These are phyloP conservation scores for Gaultheria prostrata DNA, from an alignment of 148 eudicot genomes.

Conservation along the genomic window DNA sequence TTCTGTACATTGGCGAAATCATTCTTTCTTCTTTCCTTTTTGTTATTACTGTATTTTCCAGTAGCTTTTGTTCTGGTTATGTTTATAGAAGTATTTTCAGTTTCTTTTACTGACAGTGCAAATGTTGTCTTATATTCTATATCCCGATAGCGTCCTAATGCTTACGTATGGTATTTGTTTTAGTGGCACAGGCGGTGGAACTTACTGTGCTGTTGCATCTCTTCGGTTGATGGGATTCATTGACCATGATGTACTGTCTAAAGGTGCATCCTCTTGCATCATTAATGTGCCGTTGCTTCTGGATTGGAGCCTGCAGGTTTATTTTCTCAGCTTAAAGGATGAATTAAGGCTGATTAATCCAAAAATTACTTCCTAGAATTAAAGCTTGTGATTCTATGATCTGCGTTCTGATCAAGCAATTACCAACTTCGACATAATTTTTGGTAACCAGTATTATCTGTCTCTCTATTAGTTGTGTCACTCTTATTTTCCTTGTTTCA, in stretches of 20 bases:
- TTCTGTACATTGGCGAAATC: neutral
- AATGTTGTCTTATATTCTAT: neutral
- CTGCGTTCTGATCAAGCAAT: neutral
- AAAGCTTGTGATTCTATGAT: neutral
- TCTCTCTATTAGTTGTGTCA: neutral
- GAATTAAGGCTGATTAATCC: neutral
- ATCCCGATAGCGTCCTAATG: neutral
- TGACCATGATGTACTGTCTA: conserved; percentile 52
- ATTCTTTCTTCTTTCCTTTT: neutral
- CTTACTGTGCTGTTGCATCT: conserved; percentile 93
- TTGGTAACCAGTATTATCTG: neutral
- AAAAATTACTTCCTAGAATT: neutral
- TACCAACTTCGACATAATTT: neutral
- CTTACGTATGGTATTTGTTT: conserved; percentile 30
- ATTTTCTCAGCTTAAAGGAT: conserved; percentile 9
- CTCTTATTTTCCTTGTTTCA: conserved; percentile 26
- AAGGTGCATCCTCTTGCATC: conserved; percentile 36
- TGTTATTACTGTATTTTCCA: neutral
- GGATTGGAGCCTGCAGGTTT: conserved; percentile 87
- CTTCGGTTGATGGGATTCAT: conserved; percentile 87
- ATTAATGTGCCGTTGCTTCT: conserved; percentile 69
- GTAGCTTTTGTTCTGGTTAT: neutral
- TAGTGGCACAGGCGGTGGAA: conserved; percentile 97
- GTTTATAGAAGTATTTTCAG: neutral
- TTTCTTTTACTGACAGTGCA: neutral